A percentile compares a stretch with the other conserved stretches of the same genome.
Conservation (phyloP, 2,329 filamentous ascomycete species). For the Claviceps sp. region DNA sequence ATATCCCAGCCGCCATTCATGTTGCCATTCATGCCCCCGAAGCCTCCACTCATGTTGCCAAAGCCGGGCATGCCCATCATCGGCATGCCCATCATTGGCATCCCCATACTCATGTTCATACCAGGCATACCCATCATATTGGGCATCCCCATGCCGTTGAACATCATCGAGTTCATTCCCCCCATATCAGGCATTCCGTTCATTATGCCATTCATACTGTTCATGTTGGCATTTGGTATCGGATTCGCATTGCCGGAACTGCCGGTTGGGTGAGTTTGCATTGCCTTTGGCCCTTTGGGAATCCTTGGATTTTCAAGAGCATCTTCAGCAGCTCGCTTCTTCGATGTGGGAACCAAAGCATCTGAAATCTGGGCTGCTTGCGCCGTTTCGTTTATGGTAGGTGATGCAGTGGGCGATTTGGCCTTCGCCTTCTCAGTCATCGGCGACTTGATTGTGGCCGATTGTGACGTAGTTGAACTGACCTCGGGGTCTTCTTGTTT, state of each 20-base stretch:
- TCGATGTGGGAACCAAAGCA: conserved; percentile 31
- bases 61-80: conserved; percentile 15
- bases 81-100: conserved; percentile 17
- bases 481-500: conserved; percentile 10
- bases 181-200: conserved; percentile 25
- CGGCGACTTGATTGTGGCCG: conserved; percentile 21
- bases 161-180: conserved; percentile 18
- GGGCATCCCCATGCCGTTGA: conserved; percentile 13
- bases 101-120: conserved; percentile 12
- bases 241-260: conserved; percentile 26
- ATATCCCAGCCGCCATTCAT: conserved; percentile 18
- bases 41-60: conserved; percentile 2
- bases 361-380: conserved; percentile 13
- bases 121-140: conserved; percentile 24
- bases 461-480: conserved; percentile 5
- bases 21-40: conserved; percentile 17
- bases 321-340: conserved; percentile 76
- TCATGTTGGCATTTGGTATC: conserved; percentile 25
- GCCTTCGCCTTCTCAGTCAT: conserved; percentile 10
- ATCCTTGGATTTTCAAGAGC: conserved; percentile 50
- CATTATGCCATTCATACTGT: conserved; percentile 29
- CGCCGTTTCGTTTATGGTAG: conserved; percentile 14
- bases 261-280: conserved; percentile 37
- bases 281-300: conserved; percentile 51
- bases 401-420: conserved; percentile 17